Base-by-base conservation (phyloP, 371 early-diverging fungal genomes). In the Cladochytrium tenue region DNA sequence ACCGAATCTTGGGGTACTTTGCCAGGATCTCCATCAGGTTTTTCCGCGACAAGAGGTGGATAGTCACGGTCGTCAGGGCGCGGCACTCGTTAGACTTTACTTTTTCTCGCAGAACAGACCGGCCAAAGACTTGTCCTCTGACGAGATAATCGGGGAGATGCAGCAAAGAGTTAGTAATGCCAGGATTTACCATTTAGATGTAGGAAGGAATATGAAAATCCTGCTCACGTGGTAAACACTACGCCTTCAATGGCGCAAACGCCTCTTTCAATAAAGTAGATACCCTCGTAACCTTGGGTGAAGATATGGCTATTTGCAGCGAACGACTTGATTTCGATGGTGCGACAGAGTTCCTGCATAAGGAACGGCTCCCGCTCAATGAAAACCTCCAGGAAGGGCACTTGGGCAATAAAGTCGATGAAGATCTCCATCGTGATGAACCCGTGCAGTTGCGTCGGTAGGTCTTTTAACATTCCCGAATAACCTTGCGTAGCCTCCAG, bases 341-440 rank as follows among this genome's bases (percentile, higher is more conserved):
- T 66, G 33, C 76, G 30, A 62, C 79, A 79, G 7, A 81, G 68
- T 58, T 81, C 82, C 56, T 78, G 78, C n/a, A 76, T 76, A 70
- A 81, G 51, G 5, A 51, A 35, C 5, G 79, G 82, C 52, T 81
- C 78, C 5, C 72, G 68, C n/a, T 75, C 79, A 32, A 79, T 67
- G 50, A 78, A 81, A 5, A 69, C 59, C 34, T 74, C 77, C n/a
- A 81, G 67, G 57, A 69, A 81, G 26, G 82, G 82, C 1, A 81
- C 69, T 51, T 64, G 43, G 17, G 62, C 70, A 20, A 81, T 62
- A 67, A 81, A 79, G 23, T 74, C 70, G n/a, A 79, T 62, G 56
- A 77, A 81, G 56, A 77, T 74, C 68, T 79, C 80, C 64, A 74
- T 72, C 0, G 77, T 67, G 53, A 81, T 81, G 62, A 79, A 79